Base-by-base conservation (phyloP, 2,329 filamentous ascomycete species). In the Aspergillus spinulosporus region DNA sequence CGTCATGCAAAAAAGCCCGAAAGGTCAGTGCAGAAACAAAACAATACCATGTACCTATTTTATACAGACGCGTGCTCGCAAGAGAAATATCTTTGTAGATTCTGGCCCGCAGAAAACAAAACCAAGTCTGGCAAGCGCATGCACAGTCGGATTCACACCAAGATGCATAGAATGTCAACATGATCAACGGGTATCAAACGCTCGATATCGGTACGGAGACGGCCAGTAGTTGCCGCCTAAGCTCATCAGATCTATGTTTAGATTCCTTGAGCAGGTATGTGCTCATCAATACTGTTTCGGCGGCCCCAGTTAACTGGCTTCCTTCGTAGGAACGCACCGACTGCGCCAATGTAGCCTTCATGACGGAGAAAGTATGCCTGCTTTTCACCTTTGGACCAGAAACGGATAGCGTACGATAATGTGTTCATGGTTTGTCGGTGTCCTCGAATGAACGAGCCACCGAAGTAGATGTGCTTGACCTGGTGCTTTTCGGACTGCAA, bases 361-460 rank as follows among this genome's bases (percentile, higher is more conserved):
- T 99, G 94, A 4, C 94, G 83, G 58, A 99, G 73, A 73, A 99
- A 99, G 72, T 96, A 97, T 0, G 94, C 94, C 74, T 97, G 91
- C 74, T 96, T 97, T 68, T 87, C 82, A 42, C 92, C 93, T 70
- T 94, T 91, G 64, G 89, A 92, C 94, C 94, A 99, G 76, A 97
- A 99, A 65, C 91, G 91, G 76, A 99, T 97, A 69, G 93, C 94
- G 70, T 96, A 99, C 54, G 89, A 92, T 7, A 99, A 80, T 0
- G 94, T 97, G 74, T 97, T 96, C 85, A 99, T 99, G 9, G 94
- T 99, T 76, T 97, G 94, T 12, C 89, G 86, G 73, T 99, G 94
- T 40, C 94, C 94, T 42, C 94, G 87, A 70, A 99, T 97, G 72
- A 97, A 99, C 5, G 89, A 94, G 26, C 94, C 94, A 21, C 94